Evolutionary conservation across 306 rosid genomes (phyloP).

Genomic region (Albizia julibrissin): DNA sequence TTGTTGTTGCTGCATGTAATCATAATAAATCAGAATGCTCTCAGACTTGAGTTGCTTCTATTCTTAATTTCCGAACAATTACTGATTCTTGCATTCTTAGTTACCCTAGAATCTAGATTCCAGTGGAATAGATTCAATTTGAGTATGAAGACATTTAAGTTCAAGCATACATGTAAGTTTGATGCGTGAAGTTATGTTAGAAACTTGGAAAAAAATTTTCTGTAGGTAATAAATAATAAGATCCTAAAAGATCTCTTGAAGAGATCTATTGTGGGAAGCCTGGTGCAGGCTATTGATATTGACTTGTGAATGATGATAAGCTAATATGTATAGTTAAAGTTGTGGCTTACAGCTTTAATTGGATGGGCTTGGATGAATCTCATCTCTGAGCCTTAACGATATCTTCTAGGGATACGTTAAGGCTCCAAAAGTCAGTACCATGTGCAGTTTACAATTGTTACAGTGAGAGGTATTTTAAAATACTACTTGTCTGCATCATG

Average conservation of each 20-base stretch:
- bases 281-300: not conserved
- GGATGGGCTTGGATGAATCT: constrained; percentile 8
- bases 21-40: not conserved
- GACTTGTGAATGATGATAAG: not conserved
- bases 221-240: not conserved
- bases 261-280: not conserved
- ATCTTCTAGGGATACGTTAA: not conserved
- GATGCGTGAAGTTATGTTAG: not conserved
- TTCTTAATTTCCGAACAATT: not conserved
- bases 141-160: not conserved
- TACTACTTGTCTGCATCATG: not conserved
- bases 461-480: not conserved
- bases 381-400: not conserved
- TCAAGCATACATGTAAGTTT: constrained; percentile 17
- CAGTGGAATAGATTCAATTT: not conserved
- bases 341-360: constrained; percentile 6
- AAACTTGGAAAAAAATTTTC: not conserved
- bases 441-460: not conserved
- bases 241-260: constrained; percentile 2
- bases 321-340: not conserved
- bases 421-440: not conserved
- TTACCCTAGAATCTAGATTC: not conserved
- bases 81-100: constrained; percentile 6
- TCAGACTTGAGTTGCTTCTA: not conserved
- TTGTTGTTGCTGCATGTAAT: not conserved